Evolutionary conservation across 345 rosid genomes (phyloP).

Genomic region (Citrus hindsii): DNA sequence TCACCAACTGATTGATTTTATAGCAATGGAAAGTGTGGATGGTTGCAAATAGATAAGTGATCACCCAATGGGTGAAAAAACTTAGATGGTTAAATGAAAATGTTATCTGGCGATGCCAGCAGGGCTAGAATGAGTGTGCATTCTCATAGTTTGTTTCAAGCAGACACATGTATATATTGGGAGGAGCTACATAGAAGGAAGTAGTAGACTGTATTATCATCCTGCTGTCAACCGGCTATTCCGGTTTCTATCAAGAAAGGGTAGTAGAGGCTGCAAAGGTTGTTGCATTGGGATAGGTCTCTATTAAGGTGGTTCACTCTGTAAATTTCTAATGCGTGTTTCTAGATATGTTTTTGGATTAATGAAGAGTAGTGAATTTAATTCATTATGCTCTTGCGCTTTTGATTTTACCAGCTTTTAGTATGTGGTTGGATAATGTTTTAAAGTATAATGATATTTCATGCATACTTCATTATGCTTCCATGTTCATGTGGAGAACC

Average conservation of each 20-base stretch:
- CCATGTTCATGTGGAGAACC: not conserved
- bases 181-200: not conserved
- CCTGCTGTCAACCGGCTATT: not conserved
- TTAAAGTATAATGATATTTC: not conserved
- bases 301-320: slow-evolving; percentile 2
- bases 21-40: not conserved
- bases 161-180: not conserved
- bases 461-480: not conserved
- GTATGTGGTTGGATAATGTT: not conserved
- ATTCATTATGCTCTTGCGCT: not conserved
- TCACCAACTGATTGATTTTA: slow-evolving; percentile 30
- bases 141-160: not conserved
- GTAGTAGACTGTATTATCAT: not conserved
- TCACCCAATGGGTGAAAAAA: not conserved
- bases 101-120: not conserved
- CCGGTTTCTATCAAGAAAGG: slow-evolving; percentile 1
- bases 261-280: not conserved
- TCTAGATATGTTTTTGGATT: not conserved
- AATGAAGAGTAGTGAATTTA: not conserved
- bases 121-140: not conserved
- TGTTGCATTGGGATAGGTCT: not conserved
- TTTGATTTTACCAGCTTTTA: not conserved
- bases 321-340: not conserved
- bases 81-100: not conserved
- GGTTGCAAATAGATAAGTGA: not conserved